These are phyloP conservation scores for Naumovozyma dairenensis DNA, from an alignment of 805 yeast genomes.

Conservation along the genomic window DNA sequence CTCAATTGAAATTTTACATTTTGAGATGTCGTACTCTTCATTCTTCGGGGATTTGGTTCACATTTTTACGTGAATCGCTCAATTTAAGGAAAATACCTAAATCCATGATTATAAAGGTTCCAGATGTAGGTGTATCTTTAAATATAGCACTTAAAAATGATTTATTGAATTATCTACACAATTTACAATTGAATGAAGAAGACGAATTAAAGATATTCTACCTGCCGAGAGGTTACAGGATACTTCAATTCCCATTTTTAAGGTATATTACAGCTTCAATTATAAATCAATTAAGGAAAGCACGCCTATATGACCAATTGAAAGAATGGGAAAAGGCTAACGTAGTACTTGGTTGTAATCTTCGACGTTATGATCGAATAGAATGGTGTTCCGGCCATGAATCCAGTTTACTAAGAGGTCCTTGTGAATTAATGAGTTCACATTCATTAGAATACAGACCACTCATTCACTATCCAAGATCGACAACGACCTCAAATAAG, in stretches of 20 bases:
- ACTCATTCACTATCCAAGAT: slow-evolving; percentile 32
- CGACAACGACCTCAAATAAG: slow-evolving; percentile 15
- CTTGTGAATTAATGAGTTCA: slow-evolving; percentile 35
- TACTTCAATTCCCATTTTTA: slow-evolving; percentile 17
- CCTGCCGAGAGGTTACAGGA: slow-evolving; percentile 15
- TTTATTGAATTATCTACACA: slow-evolving; percentile 6
- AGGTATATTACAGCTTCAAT: slow-evolving; percentile 24
- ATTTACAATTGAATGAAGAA: slow-evolving; percentile 7
- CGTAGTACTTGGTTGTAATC: slow-evolving; percentile 41
- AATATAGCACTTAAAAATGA: slow-evolving; percentile 16
- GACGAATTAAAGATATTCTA: slow-evolving; percentile 9
- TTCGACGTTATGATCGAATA: slow-evolving; percentile 62
- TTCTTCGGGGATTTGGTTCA: slow-evolving; percentile 55
- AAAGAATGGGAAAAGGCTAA: slow-evolving; percentile 19
- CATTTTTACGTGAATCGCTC: slow-evolving; percentile 41
- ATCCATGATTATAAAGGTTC: slow-evolving; percentile 38
- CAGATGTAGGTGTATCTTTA: slow-evolving; percentile 27
- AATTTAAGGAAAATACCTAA: slow-evolving; percentile 37
- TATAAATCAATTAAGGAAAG: slow-evolving; percentile 24
- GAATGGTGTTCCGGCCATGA: slow-evolving; percentile 53
- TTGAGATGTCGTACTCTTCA: slow-evolving; percentile 44
- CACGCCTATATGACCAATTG: slow-evolving; percentile 21
- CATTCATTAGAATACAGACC: slow-evolving; percentile 56
- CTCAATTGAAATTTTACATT: slow-evolving; percentile 36
- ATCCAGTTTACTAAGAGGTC: slow-evolving; percentile 34